These are phyloP conservation scores for Hymenoscyphus fructigenus DNA, from an alignment of 2,329 filamentous ascomycete species.

Conservation along the genomic window DNA sequence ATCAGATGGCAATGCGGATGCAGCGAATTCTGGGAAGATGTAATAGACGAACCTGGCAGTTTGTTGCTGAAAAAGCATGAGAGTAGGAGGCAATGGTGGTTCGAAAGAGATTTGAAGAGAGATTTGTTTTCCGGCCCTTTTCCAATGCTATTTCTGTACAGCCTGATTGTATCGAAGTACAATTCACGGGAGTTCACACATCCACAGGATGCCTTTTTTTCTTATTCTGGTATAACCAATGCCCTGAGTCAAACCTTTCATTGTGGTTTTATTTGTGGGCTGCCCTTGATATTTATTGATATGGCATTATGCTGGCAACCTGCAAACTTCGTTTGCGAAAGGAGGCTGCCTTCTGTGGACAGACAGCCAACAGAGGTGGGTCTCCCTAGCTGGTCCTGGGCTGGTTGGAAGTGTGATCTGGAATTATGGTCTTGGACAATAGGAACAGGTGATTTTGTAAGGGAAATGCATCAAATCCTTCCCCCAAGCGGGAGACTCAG, in stretches of 20 bases:
- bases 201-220: not conserved
- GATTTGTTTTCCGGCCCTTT: not conserved
- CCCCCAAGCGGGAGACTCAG: too few species aligned
- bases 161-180: not conserved
- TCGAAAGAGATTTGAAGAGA: not conserved
- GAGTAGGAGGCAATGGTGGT: too few species aligned
- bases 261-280: not conserved
- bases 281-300: not conserved
- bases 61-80: too few species aligned
- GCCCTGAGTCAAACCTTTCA: not conserved
- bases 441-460: not conserved
- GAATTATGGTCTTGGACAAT: not conserved
- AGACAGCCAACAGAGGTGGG: not conserved
- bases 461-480: not conserved
- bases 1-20: not conserved
- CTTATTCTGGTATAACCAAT: not conserved
- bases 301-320: not conserved
- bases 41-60: not conserved
- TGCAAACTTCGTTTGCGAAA: not conserved
- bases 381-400: not conserved
- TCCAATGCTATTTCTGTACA: not conserved
- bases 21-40: not conserved
- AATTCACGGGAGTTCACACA: not conserved
- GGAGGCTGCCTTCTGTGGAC: not conserved
- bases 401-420: not conserved